Evolutionary conservation across 2,329 filamentous ascomycete genomes (phyloP).

Genomic region (Fusarium poae): DNA sequence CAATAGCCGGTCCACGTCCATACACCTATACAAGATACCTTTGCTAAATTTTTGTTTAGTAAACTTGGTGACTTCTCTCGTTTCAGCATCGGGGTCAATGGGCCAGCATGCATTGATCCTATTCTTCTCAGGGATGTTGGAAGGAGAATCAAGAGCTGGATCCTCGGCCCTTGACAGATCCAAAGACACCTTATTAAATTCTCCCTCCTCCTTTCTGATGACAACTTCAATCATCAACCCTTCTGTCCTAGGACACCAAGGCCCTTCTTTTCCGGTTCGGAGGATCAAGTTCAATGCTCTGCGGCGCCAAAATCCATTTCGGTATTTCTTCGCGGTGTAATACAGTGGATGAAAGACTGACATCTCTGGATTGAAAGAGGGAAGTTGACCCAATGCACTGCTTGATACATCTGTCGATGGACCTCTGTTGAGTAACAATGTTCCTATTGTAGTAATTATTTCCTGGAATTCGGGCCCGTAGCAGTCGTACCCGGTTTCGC

Average conservation of each 20-base stretch:
- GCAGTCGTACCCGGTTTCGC: slow-evolving; percentile 30
- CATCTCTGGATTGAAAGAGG: slow-evolving; percentile 36
- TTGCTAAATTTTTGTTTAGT: neutral
- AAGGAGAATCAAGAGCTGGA: neutral
- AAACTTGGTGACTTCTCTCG: neutral
- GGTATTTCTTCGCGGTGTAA: slow-evolving; percentile 33
- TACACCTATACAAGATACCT: neutral
- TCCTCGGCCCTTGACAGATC: neutral
- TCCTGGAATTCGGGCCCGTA: slow-evolving; percentile 40
- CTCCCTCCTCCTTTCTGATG: slow-evolving; percentile 26
- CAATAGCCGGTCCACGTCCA: neutral
- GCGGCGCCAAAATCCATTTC: slow-evolving; percentile 29
- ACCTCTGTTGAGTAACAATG: neutral
- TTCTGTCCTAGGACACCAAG: slow-evolving; percentile 37
- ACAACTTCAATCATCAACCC: neutral
- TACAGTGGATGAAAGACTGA: slow-evolving; percentile 36
- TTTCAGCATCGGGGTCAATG: neutral
- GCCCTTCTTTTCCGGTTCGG: slow-evolving; percentile 30
- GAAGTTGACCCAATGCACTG: neutral
- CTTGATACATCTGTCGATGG: fast-evolving
- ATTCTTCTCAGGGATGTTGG: neutral
- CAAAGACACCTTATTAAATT: neutral
- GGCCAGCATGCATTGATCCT: slow-evolving; percentile 11
- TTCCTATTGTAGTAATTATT: slow-evolving; percentile 17
- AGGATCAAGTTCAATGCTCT: slow-evolving; percentile 23